Conservation (phyloP, 495 filamentous ascomycete species). For the Neurospora hispaniola region DNA sequence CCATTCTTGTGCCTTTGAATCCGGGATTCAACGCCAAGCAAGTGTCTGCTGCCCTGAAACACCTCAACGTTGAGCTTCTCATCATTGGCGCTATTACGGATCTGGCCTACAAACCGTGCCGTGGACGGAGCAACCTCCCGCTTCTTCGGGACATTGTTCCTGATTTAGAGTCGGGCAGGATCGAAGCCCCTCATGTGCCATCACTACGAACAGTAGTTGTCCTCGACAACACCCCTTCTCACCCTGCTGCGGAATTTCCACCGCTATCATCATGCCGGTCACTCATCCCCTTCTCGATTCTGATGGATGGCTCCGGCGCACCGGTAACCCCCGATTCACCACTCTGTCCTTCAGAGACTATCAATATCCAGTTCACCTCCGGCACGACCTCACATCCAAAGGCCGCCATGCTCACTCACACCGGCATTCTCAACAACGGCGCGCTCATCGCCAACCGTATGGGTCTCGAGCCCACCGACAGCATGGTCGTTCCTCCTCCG, state of each 20-base stretch:
- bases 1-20: slow-evolving; percentile 85
- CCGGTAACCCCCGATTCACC: slow-evolving; percentile 31
- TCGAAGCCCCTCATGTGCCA: slow-evolving; percentile 57
- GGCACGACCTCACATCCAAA: slow-evolving; percentile 87
- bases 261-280: slow-evolving; percentile 11
- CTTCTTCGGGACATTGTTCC: slow-evolving; percentile 57
- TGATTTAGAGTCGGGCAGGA: slow-evolving; percentile 38
- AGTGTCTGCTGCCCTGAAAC: slow-evolving; percentile 64
- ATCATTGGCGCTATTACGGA: slow-evolving; percentile 82
- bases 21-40: slow-evolving; percentile 78
- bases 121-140: slow-evolving; percentile 57
- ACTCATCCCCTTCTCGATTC: slow-evolving; percentile 44
- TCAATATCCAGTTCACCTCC: slow-evolving; percentile 96
- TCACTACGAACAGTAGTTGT: slow-evolving; percentile 60
- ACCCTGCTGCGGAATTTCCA: slow-evolving; percentile 24
- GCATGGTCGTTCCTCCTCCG: slow-evolving; percentile 78
- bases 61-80: slow-evolving; percentile 64
- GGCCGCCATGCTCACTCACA: slow-evolving; percentile 80
- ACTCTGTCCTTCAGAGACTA: slow-evolving; percentile 57
- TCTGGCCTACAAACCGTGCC: slow-evolving; percentile 64
- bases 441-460: slow-evolving; percentile 71
- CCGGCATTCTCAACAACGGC: slow-evolving; percentile 83
- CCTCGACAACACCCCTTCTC: slow-evolving; percentile 66
- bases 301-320: slow-evolving; percentile 33
- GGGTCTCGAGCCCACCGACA: slow-evolving; percentile 60